A percentile compares a stretch with the other conserved stretches of the same genome.
Evolutionary conservation across 2,329 filamentous ascomycete species (phyloP).

Genomic region (Byssoonygena ceratinophila): DNA sequence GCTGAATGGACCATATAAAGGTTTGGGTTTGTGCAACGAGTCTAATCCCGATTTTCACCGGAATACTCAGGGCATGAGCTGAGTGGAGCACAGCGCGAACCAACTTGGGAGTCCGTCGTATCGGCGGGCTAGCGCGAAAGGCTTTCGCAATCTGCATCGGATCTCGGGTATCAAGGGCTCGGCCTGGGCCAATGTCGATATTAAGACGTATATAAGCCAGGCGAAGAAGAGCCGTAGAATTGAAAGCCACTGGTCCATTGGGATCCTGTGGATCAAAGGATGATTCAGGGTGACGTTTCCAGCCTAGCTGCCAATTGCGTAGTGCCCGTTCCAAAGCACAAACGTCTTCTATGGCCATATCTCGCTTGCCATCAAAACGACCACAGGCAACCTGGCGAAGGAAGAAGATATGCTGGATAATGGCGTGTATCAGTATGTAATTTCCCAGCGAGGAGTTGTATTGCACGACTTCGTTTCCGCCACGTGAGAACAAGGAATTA

Average conservation of each 20-base stretch:
- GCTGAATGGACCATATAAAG: conserved; percentile 47
- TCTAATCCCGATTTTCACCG: conserved; percentile 43
- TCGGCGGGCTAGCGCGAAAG: conserved; percentile 34
- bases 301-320: conserved; percentile 42
- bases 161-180: conserved; percentile 40
- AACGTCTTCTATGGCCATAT: conserved; percentile 37
- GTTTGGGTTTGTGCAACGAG: conserved; percentile 45
- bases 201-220: conserved; percentile 41
- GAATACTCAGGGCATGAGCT: conserved; percentile 46
- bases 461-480: conserved; percentile 6
- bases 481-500: conserved; percentile 32
- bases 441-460: conserved; percentile 40
- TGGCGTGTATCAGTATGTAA: conserved; percentile 44
- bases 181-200: conserved; percentile 39
- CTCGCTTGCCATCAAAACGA: conserved; percentile 32
- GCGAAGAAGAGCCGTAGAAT: conserved; percentile 39
- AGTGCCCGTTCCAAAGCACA: conserved; percentile 39
- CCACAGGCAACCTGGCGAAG: conserved; percentile 40
- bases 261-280: conserved; percentile 44
- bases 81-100: conserved; percentile 44
- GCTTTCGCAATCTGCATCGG: conserved; percentile 38
- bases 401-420: conserved; percentile 46
- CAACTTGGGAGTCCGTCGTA: conserved; percentile 38
- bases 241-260: conserved; percentile 45
- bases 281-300: conserved; percentile 45